A percentile compares a stretch with the other conserved stretches of the same genome.
phyloP scores from a whole-genome alignment of 2,329 filamentous ascomycete species.

The Aspergillus eucalypticola region DNA sequence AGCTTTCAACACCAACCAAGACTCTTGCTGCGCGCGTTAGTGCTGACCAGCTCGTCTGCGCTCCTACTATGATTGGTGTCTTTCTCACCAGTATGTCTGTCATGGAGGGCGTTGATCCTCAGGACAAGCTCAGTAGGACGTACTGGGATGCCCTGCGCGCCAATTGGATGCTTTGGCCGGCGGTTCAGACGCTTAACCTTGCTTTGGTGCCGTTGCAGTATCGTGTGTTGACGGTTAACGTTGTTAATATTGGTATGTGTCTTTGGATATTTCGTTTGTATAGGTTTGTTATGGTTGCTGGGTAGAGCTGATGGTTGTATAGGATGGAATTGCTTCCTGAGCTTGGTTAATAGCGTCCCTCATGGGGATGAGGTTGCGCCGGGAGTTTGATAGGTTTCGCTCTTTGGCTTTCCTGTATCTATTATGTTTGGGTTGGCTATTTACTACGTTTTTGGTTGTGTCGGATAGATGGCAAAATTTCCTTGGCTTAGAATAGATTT shows the following conservation, averaged over 20 bases:
- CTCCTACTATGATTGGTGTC: slow-evolving; percentile 20
- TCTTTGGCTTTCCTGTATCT: not conserved
- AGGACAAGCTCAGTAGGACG: slow-evolving; percentile 14
- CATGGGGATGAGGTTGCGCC: not conserved
- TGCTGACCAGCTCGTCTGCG: slow-evolving; percentile 17
- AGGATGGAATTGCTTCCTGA: slow-evolving; percentile 24
- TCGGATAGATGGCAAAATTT: not conserved
- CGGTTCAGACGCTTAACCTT: slow-evolving; percentile 16
- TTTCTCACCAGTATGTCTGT: slow-evolving; percentile 21
- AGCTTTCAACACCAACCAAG: not conserved
- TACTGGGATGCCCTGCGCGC: slow-evolving; percentile 19
- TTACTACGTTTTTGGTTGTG: not conserved
- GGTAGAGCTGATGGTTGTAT: not conserved
- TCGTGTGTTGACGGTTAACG: slow-evolving; percentile 18
- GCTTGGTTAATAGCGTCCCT: slow-evolving; percentile 16
- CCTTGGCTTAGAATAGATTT: no score
- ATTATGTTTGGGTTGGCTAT: not conserved
- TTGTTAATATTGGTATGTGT: slow-evolving; percentile 19
- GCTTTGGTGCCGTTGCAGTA: slow-evolving; percentile 19
- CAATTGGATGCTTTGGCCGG: slow-evolving; percentile 20
- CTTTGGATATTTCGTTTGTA: rapidly evolving
- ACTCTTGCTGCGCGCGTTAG: slow-evolving; percentile 16
- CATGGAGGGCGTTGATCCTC: slow-evolving; percentile 13
- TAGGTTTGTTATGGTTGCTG: not conserved
- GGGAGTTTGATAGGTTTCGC: not conserved